Percentiles rank a stretch among this genome's conserved stretches.
Conservation (phyloP, 2,329 filamentous ascomycete species). For the Colletotrichum sp. region DNA sequence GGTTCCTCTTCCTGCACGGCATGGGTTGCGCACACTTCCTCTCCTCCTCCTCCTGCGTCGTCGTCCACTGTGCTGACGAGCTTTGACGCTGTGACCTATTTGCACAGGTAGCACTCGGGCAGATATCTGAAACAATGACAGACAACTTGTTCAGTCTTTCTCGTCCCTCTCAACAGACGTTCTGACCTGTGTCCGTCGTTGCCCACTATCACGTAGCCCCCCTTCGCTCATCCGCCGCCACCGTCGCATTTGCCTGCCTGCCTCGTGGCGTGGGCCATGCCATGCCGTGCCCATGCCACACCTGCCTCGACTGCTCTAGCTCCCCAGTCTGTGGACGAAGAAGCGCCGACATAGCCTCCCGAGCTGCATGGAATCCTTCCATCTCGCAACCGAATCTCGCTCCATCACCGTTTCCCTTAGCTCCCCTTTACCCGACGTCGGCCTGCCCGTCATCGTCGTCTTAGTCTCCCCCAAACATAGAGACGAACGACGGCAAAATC, state of each 20-base stretch:
- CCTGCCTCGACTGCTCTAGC: constrained; percentile 12
- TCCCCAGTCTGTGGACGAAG: background rate
- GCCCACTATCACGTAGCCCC: background rate
- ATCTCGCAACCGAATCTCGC: constrained; percentile 15
- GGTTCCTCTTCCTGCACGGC: constrained; percentile 10
- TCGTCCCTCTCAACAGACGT: constrained; percentile 3
- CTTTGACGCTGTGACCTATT: constrained; percentile 12
- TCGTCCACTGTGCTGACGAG: background rate
- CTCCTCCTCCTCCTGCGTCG: background rate
- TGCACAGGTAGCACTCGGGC: constrained; percentile 13
- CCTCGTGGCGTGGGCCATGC: constrained; percentile 5
- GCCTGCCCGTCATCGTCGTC: background rate
- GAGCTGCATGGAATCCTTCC: constrained; percentile 19
- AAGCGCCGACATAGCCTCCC: constrained; percentile 21
- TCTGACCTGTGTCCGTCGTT: background rate
- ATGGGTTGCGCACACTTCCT: background rate
- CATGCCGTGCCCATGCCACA: background rate
- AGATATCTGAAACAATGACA: constrained; percentile 24
- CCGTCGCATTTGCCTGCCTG: background rate
- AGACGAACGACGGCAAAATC: background rate
- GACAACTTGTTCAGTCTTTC: constrained; percentile 16
- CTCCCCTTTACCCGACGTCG: background rate
- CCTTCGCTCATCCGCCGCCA: background rate
- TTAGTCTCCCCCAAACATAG: background rate
- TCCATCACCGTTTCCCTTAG: background rate